Base-by-base conservation (phyloP, 176 grass and related monocot genomes). In the Secale cereale region DNA sequence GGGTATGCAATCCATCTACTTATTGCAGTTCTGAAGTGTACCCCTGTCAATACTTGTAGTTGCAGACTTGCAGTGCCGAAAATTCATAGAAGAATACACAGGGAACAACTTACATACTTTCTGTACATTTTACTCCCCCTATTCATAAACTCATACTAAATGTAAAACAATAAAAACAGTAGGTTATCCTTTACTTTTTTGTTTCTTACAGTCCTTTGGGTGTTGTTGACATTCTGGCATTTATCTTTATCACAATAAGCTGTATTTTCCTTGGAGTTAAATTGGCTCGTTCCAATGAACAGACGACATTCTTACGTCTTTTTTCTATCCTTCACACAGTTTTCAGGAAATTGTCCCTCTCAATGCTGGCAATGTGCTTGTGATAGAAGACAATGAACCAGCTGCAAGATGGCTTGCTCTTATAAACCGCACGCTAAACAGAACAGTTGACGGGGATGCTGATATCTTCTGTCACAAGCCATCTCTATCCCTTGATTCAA, bases 271-370 rank as follows among this genome's bases (percentile, higher is more conserved):
- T 31, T 87, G 9, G 27, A 35, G 19, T 82, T 61, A 28, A 27
- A 50, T 71, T 81, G 3, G 33, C 27, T 25, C 73, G 22, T 35
- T 60, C 71, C 32, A 35, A 9, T 74, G n/a, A 45, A 41, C 43
- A 25, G 13, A 37, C 48, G 1, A 36, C 32, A 4, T 1, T 43
- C 23, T 41, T 12, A 59, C 20, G 10, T 60, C 41, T 75, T 59
- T 70, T 80, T 37, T 81, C 73, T 81, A 81, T 39, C 70, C 10
- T 23, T 86, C 79, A 37, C 78, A 83, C 94, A 97, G 95, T 59
- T 97, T 97, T 88, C 95, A 97, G 86, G 95, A 97, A 89, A 92
- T 97, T 69, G 95, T 97, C n/a, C 95, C 95, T 78, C 90, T 97
- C 61, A 97, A 97, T 92, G 92, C 92, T 0, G 94, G 94, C 65